These are phyloP conservation scores for Boechera retrofracta DNA, from an alignment of 345 rosid species.

Conservation along the genomic window DNA sequence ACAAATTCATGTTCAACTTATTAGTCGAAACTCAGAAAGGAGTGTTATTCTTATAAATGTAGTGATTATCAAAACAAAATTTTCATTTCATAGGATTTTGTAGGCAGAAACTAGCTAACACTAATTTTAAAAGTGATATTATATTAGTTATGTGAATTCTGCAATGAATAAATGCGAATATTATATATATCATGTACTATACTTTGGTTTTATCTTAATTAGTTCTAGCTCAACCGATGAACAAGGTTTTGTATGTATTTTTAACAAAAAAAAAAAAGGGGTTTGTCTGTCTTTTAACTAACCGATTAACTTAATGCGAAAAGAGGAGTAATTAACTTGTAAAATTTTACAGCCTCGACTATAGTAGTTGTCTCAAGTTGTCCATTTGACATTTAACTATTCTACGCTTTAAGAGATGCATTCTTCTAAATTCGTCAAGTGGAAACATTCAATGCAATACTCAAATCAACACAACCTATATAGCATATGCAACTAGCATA, in stretches of 20 bases:
- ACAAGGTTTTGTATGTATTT: constrained; percentile 18
- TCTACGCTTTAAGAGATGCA: constrained; percentile 18
- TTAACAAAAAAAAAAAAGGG: too few species aligned
- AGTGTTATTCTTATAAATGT: background rate
- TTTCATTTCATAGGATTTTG: background rate
- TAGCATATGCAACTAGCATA: constrained; percentile 28
- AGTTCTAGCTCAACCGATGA: background rate
- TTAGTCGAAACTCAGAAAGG: constrained; percentile 2
- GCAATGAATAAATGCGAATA: background rate
- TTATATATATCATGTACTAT: background rate
- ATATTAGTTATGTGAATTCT: background rate
- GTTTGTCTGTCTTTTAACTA: background rate
- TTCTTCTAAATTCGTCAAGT: constrained; percentile 33
- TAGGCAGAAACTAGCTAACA: constrained; percentile 7
- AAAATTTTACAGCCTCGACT: background rate
- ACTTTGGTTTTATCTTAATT: background rate
- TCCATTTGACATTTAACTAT: constrained; percentile 29
- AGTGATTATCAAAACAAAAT: background rate
- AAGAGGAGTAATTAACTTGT: constrained; percentile 2
- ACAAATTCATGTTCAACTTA: background rate
- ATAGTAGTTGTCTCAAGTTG: constrained; percentile 33
- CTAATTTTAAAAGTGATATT: background rate
- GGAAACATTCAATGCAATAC: constrained; percentile 19
- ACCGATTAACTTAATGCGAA: constrained; percentile 19
- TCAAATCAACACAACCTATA: constrained; percentile 21